Percentiles rank a stretch among this genome's conserved stretches.
Evolutionary conservation across 179 eudicot genomes (phyloP).

Genomic region (Beta macrorhiza): DNA sequence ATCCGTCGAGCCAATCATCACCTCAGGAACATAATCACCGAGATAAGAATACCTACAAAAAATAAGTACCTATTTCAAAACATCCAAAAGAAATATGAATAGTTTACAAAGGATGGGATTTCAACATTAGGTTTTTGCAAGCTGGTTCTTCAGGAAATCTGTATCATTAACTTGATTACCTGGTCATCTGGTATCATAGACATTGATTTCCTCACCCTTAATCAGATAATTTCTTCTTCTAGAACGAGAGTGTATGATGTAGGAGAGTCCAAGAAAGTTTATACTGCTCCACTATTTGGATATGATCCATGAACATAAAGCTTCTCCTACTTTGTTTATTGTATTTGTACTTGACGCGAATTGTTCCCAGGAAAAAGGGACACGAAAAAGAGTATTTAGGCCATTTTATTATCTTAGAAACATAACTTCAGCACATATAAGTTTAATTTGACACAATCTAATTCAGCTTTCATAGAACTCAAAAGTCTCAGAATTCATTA

Average conservation of each 20-base stretch:
- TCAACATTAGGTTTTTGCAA: not conserved
- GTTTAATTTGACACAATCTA: not conserved
- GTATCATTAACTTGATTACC: not conserved
- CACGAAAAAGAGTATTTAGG: not conserved
- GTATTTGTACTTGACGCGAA: not conserved
- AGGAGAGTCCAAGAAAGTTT: not conserved
- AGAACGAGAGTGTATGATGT: not conserved
- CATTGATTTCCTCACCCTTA: not conserved
- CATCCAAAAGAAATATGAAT: constrained; percentile 6
- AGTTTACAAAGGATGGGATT: not conserved
- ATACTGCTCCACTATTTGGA: not conserved
- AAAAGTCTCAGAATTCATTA: no score
- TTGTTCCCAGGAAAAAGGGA: not conserved
- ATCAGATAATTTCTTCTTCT: not conserved
- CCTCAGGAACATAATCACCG: constrained; percentile 59
- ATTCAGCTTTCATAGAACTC: no score
- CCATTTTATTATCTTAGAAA: not conserved
- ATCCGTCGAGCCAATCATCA: constrained; percentile 65
- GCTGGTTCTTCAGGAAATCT: not conserved
- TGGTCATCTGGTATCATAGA: not conserved
- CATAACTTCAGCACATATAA: not conserved
- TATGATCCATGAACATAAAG: not conserved
- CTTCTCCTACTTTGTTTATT: not conserved
- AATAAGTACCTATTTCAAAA: constrained; percentile 12
- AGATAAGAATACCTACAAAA: constrained; percentile 58